A percentile compares a stretch with the other conserved stretches of the same genome.
Evolutionary conservation across 2,329 filamentous ascomycete species (phyloP).

Genomic region (Sclerotinia borealis): DNA sequence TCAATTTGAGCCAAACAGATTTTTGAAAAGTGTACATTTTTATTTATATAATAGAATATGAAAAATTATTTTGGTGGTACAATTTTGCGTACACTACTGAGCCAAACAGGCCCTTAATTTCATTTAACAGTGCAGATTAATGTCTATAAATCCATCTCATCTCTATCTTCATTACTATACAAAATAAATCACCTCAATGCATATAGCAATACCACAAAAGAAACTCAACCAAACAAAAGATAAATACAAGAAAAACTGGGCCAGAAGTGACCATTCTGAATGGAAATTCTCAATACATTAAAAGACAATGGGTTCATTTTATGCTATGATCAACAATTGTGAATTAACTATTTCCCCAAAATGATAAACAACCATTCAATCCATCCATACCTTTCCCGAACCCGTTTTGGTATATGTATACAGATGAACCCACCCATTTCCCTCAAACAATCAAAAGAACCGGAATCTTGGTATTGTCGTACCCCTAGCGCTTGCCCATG

Average conservation of each 20-base stretch:
- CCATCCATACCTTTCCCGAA: neutral
- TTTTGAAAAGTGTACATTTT: too few relatives aligned
- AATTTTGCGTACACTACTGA: too few relatives aligned
- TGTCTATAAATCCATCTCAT: too few relatives aligned
- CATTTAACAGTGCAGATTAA: too few relatives aligned
- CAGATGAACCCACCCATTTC: conserved; percentile 1
- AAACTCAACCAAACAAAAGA: neutral
- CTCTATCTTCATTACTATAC: too few relatives aligned
- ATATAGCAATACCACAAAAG: neutral
- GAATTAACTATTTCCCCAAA: conserved; percentile 4
- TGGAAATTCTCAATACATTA: neutral
- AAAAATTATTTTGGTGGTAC: too few relatives aligned
- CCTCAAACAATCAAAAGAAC: conserved; percentile 3
- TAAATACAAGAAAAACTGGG: neutral
- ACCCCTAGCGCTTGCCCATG: conserved; percentile 4
- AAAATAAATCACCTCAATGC: neutral
- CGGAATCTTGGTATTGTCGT: conserved; percentile 8
- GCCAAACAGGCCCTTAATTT: too few relatives aligned
- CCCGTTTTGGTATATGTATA: conserved; percentile 8
- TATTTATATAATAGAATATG: too few relatives aligned
- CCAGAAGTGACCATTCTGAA: neutral
- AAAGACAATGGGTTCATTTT: neutral
- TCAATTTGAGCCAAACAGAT: too few relatives aligned
- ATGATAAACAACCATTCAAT: neutral
- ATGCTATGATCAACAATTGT: neutral